Percentiles rank a stretch among this genome's conserved stretches.
These are phyloP conservation scores for Rhododendron kiyosumense DNA, from an alignment of 148 eudicot species.

Conservation along the genomic window DNA sequence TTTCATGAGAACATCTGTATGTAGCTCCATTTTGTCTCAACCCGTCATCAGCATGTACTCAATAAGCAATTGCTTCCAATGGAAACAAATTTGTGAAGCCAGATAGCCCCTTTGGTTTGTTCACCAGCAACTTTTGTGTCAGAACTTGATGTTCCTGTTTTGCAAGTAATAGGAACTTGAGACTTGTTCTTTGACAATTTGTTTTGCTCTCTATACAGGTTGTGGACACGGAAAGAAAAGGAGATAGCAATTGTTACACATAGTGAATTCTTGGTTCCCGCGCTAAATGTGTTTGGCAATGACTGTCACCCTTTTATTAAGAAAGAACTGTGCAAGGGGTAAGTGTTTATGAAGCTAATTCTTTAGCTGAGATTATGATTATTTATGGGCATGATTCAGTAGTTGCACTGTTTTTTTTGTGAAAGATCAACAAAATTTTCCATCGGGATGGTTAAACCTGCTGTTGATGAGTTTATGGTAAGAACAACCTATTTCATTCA, in stretches of 20 bases:
- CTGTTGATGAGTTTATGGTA: not conserved
- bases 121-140: not conserved
- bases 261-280: slow-evolving; percentile 82
- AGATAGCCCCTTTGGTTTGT: not conserved
- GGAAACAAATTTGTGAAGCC: not conserved
- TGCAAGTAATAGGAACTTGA: not conserved
- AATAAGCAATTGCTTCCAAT: not conserved
- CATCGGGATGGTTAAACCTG: not conserved
- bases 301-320: slow-evolving; percentile 67
- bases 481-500: not conserved
- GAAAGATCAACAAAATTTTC: not conserved
- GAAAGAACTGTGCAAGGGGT: slow-evolving; percentile 72
- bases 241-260: slow-evolving; percentile 96
- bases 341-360: slow-evolving; percentile 20
- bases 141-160: not conserved
- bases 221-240: slow-evolving; percentile 74
- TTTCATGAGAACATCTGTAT: not conserved
- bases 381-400: not conserved
- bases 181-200: slow-evolving; percentile 12
- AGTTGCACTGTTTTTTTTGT: not conserved
- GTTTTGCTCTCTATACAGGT: slow-evolving; percentile 35
- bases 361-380: not conserved
- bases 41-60: not conserved
- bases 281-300: slow-evolving; percentile 55
- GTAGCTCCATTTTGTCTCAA: not conserved